Conservation (phyloP, 1,284 basidiomycete genomes). For the Tylopilus sp. region DNA sequence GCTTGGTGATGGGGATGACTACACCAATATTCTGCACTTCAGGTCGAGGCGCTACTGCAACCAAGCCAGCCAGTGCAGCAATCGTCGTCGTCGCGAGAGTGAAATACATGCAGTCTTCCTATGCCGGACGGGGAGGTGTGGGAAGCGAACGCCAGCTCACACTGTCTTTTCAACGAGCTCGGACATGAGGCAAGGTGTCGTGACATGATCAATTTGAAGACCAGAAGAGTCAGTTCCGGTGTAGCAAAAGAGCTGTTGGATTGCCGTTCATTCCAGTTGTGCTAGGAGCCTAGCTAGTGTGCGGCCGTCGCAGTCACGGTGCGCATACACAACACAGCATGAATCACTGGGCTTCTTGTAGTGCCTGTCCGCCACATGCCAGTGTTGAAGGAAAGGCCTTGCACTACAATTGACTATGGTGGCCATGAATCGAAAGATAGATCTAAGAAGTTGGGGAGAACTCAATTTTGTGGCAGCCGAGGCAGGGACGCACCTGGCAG, state of each 20-base stretch:
- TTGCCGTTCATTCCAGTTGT: not conserved
- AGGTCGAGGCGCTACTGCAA: slow-evolving; percentile 2
- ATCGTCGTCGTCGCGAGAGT: not conserved
- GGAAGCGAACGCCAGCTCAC: not conserved
- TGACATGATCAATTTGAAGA: not conserved
- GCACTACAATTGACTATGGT: no score
- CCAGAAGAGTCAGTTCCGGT: not conserved
- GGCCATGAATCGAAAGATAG: not conserved
- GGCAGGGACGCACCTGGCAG: no score
- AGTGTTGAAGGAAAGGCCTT: no score
- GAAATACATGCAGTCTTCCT: not conserved
- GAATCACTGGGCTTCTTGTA: not conserved
- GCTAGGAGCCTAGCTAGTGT: not conserved
- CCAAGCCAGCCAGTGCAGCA: slow-evolving; percentile 5
- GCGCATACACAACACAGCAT: not conserved
- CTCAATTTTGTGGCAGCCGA: no score
- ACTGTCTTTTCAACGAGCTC: not conserved
- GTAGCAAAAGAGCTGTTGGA: not conserved
- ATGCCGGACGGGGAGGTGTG: not conserved
- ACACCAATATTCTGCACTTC: not conserved
- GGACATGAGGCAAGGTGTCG: not conserved
- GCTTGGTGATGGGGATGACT: slow-evolving; percentile 18
- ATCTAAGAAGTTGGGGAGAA: no score
- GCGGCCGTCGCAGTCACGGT: not conserved
- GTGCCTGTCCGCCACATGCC: not conserved